A percentile compares a stretch with the other conserved stretches of the same genome.
Conservation (phyloP, 2,329 filamentous ascomycete species). For the Trichophyton equinum region DNA sequence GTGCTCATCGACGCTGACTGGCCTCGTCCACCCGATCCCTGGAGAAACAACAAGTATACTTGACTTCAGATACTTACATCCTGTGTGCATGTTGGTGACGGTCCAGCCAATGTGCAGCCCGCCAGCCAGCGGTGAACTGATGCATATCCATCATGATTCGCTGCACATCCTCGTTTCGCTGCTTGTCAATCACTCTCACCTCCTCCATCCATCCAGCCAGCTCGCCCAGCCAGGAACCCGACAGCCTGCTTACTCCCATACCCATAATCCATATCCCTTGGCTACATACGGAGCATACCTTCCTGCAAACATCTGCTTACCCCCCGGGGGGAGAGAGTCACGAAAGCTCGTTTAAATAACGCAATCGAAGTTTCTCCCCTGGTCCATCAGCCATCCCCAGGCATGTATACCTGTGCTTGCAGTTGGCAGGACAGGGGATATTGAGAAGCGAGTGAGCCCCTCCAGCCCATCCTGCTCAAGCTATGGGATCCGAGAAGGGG, state of each 20-base stretch:
- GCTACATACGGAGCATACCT: neutral
- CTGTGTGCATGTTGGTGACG: neutral
- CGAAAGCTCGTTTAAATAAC: neutral
- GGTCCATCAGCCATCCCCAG: neutral
- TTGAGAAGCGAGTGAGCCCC: neutral
- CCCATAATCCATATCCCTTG: neutral
- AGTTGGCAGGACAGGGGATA: neutral
- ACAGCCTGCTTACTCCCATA: neutral
- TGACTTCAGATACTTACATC: too few species aligned
- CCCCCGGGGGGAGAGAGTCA: too few species aligned
- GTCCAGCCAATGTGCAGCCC: neutral
- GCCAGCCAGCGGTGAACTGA: neutral
- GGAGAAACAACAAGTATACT: neutral
- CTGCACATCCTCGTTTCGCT: neutral
- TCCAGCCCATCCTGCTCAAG: neutral
- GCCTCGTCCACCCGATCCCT: neutral
- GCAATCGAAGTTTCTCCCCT: neutral
- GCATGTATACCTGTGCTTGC: neutral
- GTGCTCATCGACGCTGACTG: neutral
- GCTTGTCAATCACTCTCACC: neutral
- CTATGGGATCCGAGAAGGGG: neutral
- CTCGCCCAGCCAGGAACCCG: too few species aligned
- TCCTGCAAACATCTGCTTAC: too few species aligned
- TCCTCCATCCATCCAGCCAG: too few species aligned
- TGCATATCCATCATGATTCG: neutral